Evolutionary conservation across 495 filamentous ascomycete species (phyloP).

Genomic region (Xylaria palmicola): DNA sequence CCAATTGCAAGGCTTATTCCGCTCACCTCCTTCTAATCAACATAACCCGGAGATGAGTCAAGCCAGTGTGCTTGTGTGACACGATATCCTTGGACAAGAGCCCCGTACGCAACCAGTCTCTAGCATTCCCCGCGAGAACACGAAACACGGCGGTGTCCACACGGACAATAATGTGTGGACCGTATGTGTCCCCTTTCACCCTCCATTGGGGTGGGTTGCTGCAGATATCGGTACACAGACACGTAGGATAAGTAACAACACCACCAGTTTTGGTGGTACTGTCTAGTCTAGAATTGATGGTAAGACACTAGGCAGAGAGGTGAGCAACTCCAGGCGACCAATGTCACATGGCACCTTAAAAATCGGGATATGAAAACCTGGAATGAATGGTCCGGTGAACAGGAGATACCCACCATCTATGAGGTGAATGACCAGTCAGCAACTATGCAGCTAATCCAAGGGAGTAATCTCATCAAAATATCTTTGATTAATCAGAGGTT

Average conservation of each 20-base stretch:
- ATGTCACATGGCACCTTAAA: neutral
- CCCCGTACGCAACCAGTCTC: neutral
- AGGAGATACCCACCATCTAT: too few species aligned
- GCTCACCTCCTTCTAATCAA: neutral
- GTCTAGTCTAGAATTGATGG: neutral
- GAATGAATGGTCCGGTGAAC: too few species aligned
- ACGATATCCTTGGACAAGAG: neutral
- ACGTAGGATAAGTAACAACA: constrained; percentile 3
- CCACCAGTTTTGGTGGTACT: neutral
- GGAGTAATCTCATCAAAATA: too few species aligned
- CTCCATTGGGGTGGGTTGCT: constrained; percentile 3
- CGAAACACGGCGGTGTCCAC: neutral
- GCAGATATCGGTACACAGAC: neutral
- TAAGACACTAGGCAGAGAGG: neutral
- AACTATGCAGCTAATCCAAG: too few species aligned
- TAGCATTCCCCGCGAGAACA: constrained; percentile 2
- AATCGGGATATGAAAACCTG: too few species aligned
- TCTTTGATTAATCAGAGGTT: too few species aligned
- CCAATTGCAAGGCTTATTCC: neutral
- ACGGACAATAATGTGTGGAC: neutral
- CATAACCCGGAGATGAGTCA: neutral
- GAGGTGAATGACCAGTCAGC: too few species aligned
- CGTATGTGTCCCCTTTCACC: neutral
- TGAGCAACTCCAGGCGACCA: neutral
- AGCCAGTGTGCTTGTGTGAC: neutral